Evolutionary conservation across 2,329 filamentous ascomycete species (phyloP).

Genomic region (Trichoderma koningii): DNA sequence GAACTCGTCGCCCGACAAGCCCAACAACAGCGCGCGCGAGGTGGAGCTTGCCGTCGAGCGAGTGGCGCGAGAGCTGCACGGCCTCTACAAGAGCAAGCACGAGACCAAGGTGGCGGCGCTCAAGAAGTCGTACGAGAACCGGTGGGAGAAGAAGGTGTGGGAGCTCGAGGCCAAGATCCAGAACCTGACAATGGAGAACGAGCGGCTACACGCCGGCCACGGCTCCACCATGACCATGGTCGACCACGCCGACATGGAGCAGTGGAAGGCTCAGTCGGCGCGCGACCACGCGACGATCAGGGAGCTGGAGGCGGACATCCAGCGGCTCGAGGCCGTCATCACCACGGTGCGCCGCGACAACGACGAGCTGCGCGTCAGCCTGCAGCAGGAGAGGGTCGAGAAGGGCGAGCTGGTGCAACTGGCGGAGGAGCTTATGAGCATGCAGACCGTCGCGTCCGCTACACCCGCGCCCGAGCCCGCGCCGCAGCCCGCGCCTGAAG

Average conservation of each 20-base stretch:
- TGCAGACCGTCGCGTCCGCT: constrained; percentile 54
- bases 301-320: constrained; percentile 71
- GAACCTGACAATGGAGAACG: constrained; percentile 71
- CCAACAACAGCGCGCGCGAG: constrained; percentile 49
- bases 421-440: constrained; percentile 80
- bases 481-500: constrained; percentile 17
- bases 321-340: constrained; percentile 73
- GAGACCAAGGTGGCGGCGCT: constrained; percentile 92
- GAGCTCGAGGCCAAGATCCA: constrained; percentile 74
- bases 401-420: constrained; percentile 81
- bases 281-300: constrained; percentile 67
- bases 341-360: constrained; percentile 70
- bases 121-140: constrained; percentile 79
- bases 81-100: constrained; percentile 94
- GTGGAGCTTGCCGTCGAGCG: constrained; percentile 86
- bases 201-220: constrained; percentile 69
- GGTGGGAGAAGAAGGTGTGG: constrained; percentile 84
- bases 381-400: constrained; percentile 76
- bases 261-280: constrained; percentile 59
- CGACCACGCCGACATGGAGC: constrained; percentile 51
- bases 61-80: constrained; percentile 89
- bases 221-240: constrained; percentile 67
- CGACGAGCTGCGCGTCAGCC: constrained; percentile 61
- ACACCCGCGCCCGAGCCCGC: constrained; percentile 25
- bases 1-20: constrained; percentile 44